phyloP scores from a whole-genome alignment of 768 basidiomycete species.

The Mycena sanguinolenta region DNA sequence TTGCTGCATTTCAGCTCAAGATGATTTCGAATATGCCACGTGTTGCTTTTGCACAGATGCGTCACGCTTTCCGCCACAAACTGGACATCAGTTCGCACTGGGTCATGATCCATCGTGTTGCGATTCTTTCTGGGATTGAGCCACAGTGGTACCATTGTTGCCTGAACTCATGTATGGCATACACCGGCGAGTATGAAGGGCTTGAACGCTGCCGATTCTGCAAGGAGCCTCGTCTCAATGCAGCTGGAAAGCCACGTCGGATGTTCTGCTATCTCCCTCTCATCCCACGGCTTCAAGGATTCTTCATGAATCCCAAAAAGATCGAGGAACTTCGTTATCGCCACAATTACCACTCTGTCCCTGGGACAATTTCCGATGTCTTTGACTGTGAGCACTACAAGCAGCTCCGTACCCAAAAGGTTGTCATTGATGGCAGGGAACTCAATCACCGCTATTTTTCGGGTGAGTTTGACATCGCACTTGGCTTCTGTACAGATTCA shows the following conservation, averaged over 20 bases:
- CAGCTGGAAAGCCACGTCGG: neutral
- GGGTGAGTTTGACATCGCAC: no score
- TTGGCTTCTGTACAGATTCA: no score
- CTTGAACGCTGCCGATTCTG: neutral
- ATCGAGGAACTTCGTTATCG: neutral
- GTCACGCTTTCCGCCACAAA: neutral
- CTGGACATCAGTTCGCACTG: neutral
- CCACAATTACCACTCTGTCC: neutral
- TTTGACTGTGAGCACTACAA: no score
- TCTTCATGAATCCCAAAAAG: neutral
- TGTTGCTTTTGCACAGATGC: neutral
- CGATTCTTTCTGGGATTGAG: neutral
- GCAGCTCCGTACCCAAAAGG: no score
- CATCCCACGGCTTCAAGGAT: neutral
- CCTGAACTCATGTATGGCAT: neutral
- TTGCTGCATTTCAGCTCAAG: neutral
- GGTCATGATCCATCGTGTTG: neutral
- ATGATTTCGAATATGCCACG: neutral
- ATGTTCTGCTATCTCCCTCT: neutral
- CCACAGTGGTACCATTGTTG: neutral
- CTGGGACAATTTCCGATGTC: neutral
- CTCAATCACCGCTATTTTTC: no score
- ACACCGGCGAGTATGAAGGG: neutral
- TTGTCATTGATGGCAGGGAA: no score
- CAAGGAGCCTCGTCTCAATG: neutral